A percentile compares a stretch with the other conserved stretches of the same genome.
Conservation (phyloP, 768 basidiomycete species). For the Rhizopogon vesiculosus region DNA sequence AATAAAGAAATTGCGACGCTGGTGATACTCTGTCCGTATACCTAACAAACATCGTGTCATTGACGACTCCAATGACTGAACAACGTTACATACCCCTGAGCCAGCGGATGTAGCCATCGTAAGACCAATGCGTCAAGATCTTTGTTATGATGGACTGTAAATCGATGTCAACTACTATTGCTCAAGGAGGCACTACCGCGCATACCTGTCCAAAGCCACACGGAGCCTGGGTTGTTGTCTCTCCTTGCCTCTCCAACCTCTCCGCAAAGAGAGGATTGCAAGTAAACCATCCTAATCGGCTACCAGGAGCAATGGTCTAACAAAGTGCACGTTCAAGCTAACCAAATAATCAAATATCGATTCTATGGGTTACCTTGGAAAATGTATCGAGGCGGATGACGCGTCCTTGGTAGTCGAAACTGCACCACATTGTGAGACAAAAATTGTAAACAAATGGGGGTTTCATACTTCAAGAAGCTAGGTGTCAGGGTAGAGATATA, state of each 20-base stretch:
- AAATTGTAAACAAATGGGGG: background rate
- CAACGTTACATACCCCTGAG: slow-evolving; percentile 44
- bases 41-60: slow-evolving; percentile 24
- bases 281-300: slow-evolving; percentile 77
- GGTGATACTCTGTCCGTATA: slow-evolving; percentile 49
- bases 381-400: slow-evolving; percentile 83
- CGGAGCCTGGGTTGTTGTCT: slow-evolving; percentile 65
- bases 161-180: background rate
- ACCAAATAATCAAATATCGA: background rate
- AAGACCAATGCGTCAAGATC: slow-evolving; percentile 62
- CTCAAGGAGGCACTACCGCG: background rate
- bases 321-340: slow-evolving; percentile 4
- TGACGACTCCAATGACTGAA: background rate
- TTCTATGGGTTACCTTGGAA: slow-evolving; percentile 47
- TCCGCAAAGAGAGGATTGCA: slow-evolving; percentile 75
- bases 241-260: slow-evolving; percentile 62
- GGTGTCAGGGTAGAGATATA: slow-evolving; percentile 57
- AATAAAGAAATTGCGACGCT: slow-evolving; percentile 58
- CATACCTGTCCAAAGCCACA: slow-evolving; percentile 66
- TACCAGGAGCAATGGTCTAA: slow-evolving; percentile 75
- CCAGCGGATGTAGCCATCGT: slow-evolving; percentile 75
- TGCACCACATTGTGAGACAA: slow-evolving; percentile 11
- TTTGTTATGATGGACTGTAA: slow-evolving; percentile 50
- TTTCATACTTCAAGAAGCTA: slow-evolving; percentile 48
- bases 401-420: slow-evolving; percentile 73